These are phyloP conservation scores for Leersia perrieri DNA, from an alignment of 176 grass and related monocot genomes.

Conservation along the genomic window DNA sequence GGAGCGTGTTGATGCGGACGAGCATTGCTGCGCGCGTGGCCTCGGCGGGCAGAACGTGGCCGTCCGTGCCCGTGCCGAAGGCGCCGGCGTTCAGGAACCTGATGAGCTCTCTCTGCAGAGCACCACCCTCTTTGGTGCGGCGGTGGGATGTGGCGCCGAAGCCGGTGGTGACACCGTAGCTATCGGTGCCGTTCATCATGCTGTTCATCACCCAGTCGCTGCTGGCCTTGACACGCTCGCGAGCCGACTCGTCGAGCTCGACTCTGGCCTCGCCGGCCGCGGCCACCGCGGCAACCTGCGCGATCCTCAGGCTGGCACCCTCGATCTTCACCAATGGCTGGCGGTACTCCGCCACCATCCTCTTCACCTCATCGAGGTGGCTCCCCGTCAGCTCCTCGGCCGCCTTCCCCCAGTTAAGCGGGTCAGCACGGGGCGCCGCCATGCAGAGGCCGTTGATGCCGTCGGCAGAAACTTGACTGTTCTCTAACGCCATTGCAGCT, in stretches of 20 bases:
- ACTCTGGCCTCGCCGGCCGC: no score
- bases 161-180: conserved; percentile 62
- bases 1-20: conserved; percentile 63
- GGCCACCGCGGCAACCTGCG: no score
- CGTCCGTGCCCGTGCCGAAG: conserved; percentile 40
- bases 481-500: no score
- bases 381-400: no score
- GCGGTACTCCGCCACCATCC: no score
- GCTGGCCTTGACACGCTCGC: conserved; percentile 45
- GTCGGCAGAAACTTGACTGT: no score
- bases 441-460: no score
- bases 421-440: no score
- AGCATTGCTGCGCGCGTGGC: conserved; percentile 51
- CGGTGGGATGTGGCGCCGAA: conserved; percentile 56
- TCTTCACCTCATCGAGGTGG: no score
- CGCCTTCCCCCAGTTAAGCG: no score
- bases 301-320: no score
- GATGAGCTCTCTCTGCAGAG: conserved; percentile 61
- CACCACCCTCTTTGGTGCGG: conserved; percentile 48
- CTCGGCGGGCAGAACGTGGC: conserved; percentile 40
- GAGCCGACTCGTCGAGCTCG: conserved; percentile 40
- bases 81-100: conserved; percentile 59
- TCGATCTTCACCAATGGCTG: no score
- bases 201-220: conserved; percentile 64
- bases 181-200: conserved; percentile 52